These are phyloP conservation scores for Ustilago lituana DNA, from an alignment of 1,284 basidiomycete species.

Conservation along the genomic window DNA sequence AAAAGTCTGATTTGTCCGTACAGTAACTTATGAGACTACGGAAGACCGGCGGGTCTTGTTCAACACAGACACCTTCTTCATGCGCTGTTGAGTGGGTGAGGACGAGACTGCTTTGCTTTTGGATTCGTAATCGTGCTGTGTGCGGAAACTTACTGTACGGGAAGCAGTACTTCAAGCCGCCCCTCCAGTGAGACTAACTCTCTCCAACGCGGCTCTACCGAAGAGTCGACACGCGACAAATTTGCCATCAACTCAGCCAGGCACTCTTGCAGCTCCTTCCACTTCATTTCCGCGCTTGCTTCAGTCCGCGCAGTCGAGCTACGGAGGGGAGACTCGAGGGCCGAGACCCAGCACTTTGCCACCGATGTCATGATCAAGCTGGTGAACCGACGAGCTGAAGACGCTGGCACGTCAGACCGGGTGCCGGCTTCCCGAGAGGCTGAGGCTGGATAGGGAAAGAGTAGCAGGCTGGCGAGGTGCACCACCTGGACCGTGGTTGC, in stretches of 20 bases:
- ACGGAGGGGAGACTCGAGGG: constrained; percentile 12
- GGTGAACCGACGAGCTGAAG: neutral
- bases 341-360: constrained; percentile 25
- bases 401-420: neutral
- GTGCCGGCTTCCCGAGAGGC: no score
- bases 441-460: neutral
- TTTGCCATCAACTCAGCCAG: constrained; percentile 4
- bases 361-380: constrained; percentile 2
- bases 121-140: no score
- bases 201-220: constrained; percentile 10
- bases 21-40: no score
- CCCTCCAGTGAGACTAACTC: constrained; percentile 17
- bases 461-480: constrained; percentile 2
- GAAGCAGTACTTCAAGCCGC: constrained; percentile 6
- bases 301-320: neutral
- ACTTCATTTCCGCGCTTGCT: neutral
- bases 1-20: no score
- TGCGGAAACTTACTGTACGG: neutral
- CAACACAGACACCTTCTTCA: no score
- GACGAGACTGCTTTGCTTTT: no score
- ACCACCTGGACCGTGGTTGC: neutral
- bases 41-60: no score
- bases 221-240: constrained; percentile 1
- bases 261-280: constrained; percentile 4
- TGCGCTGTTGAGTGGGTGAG: no score